phyloP scores from a whole-genome alignment of 225 moss, liverwort and hornwort species.

The Climacium dendroides region DNA sequence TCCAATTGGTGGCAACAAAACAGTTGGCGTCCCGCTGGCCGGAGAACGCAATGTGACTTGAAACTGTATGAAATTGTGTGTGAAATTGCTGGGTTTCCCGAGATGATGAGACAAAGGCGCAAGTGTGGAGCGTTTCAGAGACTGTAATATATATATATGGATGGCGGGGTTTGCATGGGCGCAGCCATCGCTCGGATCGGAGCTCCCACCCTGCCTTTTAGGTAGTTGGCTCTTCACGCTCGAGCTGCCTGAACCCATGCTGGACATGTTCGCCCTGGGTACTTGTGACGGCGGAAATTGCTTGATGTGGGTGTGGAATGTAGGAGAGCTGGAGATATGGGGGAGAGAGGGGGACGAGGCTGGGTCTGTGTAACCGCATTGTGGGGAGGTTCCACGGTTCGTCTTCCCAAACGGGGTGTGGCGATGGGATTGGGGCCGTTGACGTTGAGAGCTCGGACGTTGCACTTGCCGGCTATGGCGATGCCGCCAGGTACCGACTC shows the following conservation, averaged over 20 bases:
- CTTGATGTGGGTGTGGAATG: background rate
- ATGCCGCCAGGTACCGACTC: background rate
- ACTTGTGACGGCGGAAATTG: background rate
- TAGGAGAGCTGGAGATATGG: fast-evolving
- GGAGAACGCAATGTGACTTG: background rate
- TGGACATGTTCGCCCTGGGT: fast-evolving
- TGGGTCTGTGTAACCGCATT: constrained; percentile 9
- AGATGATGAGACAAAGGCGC: background rate
- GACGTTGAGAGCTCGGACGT: background rate
- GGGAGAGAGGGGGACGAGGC: background rate
- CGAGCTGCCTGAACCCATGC: background rate
- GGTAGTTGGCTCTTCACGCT: constrained; percentile 31
- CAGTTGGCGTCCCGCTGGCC: background rate
- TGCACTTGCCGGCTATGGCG: background rate
- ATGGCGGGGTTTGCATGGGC: background rate
- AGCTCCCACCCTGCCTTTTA: constrained; percentile 1
- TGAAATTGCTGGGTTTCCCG: background rate
- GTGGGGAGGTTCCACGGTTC: constrained; percentile 22
- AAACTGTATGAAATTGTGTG: too few species aligned
- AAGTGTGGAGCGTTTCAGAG: constrained; percentile 2
- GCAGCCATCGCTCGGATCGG: background rate
- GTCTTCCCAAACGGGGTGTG: constrained; percentile 10
- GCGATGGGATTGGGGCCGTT: background rate
- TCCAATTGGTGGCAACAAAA: background rate
- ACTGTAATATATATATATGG: background rate